Percentiles rank a stretch among this genome's conserved stretches.
These are phyloP conservation scores for Acorus calamus DNA, from an alignment of 106 monocot genomes.

Conservation along the genomic window DNA sequence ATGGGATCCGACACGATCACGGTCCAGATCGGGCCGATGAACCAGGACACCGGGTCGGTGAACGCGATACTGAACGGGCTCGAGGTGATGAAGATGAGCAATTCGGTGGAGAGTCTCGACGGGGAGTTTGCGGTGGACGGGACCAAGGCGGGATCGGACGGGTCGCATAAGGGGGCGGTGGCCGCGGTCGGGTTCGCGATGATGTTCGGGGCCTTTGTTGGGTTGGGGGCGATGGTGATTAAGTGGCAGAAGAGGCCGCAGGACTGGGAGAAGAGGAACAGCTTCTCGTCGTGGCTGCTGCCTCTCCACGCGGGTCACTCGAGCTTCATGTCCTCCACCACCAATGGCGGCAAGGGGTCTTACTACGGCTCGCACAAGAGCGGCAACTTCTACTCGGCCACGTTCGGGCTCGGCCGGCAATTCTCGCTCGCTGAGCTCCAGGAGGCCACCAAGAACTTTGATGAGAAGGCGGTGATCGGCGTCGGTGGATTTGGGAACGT, in stretches of 20 bases:
- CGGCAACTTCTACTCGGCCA: constrained; percentile 28
- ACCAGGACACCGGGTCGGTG: constrained; percentile 12
- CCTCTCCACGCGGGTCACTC: constrained; percentile 31
- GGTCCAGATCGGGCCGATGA: constrained; percentile 29
- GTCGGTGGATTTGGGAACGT: constrained; percentile 57
- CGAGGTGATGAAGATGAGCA: constrained; percentile 47
- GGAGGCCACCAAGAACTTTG: constrained; percentile 35
- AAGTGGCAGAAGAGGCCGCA: constrained; percentile 40
- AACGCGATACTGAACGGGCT: constrained; percentile 38
- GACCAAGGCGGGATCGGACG: constrained; percentile 7
- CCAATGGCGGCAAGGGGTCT: constrained; percentile 5
- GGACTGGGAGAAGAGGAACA: constrained; percentile 43
- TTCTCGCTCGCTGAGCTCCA: constrained; percentile 40
- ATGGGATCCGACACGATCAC: constrained; percentile 17
- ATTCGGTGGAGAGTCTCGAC: constrained; percentile 41
- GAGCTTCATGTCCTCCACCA: constrained; percentile 22
- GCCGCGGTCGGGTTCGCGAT: constrained; percentile 35
- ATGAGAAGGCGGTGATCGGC: constrained; percentile 29
- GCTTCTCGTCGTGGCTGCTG: constrained; percentile 58
- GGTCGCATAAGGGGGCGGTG: background rate
- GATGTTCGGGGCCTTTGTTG: constrained; percentile 38
- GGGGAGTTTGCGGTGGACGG: constrained; percentile 54
- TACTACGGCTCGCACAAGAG: constrained; percentile 26
- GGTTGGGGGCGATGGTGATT: constrained; percentile 29
- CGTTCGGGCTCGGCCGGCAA: constrained; percentile 24